Percentiles rank a stretch among this genome's conserved stretches.
phyloP scores from a whole-genome alignment of 495 filamentous ascomycete species.

The Trichoderma gamsii region DNA sequence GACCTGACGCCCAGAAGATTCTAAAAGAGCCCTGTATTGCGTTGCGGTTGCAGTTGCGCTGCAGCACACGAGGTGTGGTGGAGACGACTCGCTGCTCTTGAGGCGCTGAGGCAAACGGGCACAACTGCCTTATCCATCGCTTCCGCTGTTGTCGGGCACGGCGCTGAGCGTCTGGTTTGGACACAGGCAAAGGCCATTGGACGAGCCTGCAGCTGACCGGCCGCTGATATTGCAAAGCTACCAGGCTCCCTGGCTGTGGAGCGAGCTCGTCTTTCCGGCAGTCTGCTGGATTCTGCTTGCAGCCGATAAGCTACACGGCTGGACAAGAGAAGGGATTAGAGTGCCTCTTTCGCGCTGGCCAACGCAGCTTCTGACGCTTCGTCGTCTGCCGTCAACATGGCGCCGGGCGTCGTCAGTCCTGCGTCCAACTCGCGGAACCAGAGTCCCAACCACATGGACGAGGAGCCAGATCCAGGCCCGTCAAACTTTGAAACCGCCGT shows the following conservation, averaged over 20 bases:
- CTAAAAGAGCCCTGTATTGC: background rate
- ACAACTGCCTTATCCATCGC: background rate
- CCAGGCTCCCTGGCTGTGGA: constrained; percentile 10
- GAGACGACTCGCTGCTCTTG: constrained; percentile 6
- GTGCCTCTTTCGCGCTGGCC: background rate
- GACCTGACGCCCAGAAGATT: background rate
- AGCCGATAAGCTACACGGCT: background rate
- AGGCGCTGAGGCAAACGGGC: background rate
- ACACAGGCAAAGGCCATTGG: background rate
- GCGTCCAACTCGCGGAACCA: background rate
- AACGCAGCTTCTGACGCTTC: background rate
- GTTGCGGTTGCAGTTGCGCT: background rate
- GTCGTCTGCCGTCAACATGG: constrained; percentile 7
- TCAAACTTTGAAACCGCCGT: constrained; percentile 9
- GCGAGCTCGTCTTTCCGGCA: constrained; percentile 6
- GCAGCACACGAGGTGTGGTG: constrained; percentile 3
- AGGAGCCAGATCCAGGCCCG: background rate
- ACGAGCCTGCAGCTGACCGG: background rate
- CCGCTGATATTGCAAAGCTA: constrained; percentile 2
- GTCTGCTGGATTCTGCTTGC: background rate
- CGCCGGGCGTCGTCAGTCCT: constrained; percentile 1
- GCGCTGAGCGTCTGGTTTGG: background rate
- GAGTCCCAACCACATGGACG: constrained; percentile 7
- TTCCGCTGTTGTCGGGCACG: background rate
- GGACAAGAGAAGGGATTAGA: background rate